Evolutionary conservation across 148 eudicot genomes (phyloP).

Genomic region (Fagopyrum esculentum): DNA sequence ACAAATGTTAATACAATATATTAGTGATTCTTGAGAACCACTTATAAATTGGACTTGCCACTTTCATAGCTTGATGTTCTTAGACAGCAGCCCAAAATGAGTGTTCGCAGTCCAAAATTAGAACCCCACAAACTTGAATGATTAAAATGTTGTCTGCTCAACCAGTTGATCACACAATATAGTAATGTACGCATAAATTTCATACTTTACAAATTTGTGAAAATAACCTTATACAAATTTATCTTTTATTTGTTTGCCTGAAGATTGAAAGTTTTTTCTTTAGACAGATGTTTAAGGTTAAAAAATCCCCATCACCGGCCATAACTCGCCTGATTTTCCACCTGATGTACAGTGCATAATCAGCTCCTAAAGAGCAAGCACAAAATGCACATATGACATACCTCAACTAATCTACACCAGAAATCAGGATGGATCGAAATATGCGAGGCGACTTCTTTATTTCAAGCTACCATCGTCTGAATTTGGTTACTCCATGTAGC

Average conservation of each 20-base stretch:
- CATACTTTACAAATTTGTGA: slow-evolving; percentile 1
- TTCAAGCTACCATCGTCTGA: background rate
- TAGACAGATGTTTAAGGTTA: slow-evolving; percentile 3
- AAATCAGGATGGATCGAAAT: background rate
- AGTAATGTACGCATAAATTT: background rate
- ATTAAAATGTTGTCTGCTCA: background rate
- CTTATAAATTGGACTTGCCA: no score
- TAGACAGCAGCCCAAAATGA: no score
- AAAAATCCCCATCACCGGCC: background rate
- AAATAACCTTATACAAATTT: background rate
- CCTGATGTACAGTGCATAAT: background rate
- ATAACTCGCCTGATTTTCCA: background rate
- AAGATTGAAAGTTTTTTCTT: background rate
- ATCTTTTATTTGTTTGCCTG: no score
- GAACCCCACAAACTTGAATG: background rate
- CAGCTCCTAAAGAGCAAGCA: background rate
- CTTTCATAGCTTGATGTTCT: no score
- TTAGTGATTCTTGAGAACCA: no score
- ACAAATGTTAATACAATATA: no score
- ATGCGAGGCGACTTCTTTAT: background rate
- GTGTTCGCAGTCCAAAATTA: no score
- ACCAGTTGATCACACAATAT: background rate
- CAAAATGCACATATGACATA: background rate
- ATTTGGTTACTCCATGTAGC: slow-evolving; percentile 37
- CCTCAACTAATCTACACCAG: background rate